Evolutionary conservation across 1,284 basidiomycete species (phyloP), one percentile per base, ranked within the genome.

Genomic region (Trichosporon faecale): DNA sequence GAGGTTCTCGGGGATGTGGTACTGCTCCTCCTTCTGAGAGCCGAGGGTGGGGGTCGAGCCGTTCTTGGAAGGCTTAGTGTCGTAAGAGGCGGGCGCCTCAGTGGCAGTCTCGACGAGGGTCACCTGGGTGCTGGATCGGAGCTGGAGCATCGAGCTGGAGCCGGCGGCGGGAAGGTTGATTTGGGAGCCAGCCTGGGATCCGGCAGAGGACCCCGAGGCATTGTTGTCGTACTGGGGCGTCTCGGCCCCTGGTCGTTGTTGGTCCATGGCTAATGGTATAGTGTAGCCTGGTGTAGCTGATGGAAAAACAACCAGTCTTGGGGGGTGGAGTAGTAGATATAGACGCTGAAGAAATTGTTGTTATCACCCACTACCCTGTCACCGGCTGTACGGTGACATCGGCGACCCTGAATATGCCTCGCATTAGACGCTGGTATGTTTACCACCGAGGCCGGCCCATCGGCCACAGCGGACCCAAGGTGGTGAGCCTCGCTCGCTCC

Each of bases 71-170:
- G 16, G 7, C 57, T 61, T 61, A 18, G 27, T 11, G 57, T 61
- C 29, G 57, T 61, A 61, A 3, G 57, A 18, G 5, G 21, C 8
- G 5, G 57, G 21, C 0, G 57, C 3, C 29, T 31, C 57, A 23
- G 57, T 61, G 29, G 27, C 57, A 3, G 18, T 31, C 29, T 61
- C 57, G 27, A 61, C 57, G 6, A 61, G 29, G 29, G 57, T 61
- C 18, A 61, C 57, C 12, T 61, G 57, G 29, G 57, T 61, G 27
- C 57, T 61, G 14, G 57, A 61, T n/a, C 57, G 57, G 57, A 61
- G 57, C 6, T 61, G 57, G 29, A 61, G 27, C 29, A n/a, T 18
- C 8, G 57, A 61, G 57, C 52, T 27, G 25, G 57, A 61, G 7
- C 21, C 49, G 6, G 29, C 57, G 7, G 57, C 57, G 8, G 57